Evolutionary conservation across 306 rosid genomes (phyloP), one percentile per base, ranked within the genome.

Genomic region (Lathyrus tuberosus): DNA sequence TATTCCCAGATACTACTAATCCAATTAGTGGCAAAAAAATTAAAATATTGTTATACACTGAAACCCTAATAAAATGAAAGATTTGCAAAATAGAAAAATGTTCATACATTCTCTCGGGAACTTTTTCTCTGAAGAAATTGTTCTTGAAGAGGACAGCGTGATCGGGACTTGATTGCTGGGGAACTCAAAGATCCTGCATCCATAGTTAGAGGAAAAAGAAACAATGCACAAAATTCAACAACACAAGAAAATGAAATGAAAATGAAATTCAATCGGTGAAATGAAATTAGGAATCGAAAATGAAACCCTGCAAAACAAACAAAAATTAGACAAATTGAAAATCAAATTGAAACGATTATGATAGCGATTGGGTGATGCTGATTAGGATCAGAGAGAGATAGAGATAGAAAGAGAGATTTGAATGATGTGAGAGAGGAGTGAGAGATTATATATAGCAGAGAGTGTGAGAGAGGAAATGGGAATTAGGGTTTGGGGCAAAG

Each of bases 101-200:
- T 18, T 49, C 56, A 66, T 81, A 86, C 87, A 30, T 86, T 83
- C 65, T 86, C 86, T 33, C 35, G 56, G 13, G 76, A 69, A 57
- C 3, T 72, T 74, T 76, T 81, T 78, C 83, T 78, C 57, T 73
- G 76, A 53, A 77, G 11, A 31, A 77, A 64, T 5, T 75, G 87
- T 22, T 85, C 80, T 57, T 61, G 81, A 18, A 71, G 81, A 52
- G 86, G 90, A 74, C 14, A 69, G 43, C 82, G 79, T 14, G 76
- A 62, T 14, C 30, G 31, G 44, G 70, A 8, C 56, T 78, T 70
- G 41, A 65, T 17, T 54, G 68, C 52, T 0, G 77, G 44, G 18
- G 85, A 78, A 83, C 71, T 76, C 76, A 77, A 17, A 26, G 78
- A 72, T 20, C 89, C 86, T 85, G 86, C 62, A 70, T 74, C 86